phyloP scores from a whole-genome alignment of 371 early-diverging fungal genomes.

The Amoeboradix gromovi region DNA sequence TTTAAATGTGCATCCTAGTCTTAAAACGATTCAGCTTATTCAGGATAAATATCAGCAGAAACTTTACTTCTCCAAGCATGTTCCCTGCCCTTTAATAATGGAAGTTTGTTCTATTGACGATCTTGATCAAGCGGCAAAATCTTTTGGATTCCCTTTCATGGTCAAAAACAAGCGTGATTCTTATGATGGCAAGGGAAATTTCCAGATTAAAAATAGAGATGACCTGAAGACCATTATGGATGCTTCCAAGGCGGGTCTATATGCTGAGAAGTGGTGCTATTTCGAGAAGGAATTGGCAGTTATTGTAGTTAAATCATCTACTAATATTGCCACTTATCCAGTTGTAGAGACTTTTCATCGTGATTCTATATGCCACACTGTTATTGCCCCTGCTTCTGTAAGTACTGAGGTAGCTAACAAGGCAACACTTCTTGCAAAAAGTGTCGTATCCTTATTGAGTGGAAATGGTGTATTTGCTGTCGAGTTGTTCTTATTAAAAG shows the following conservation, averaged over 20 bases:
- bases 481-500: constrained; percentile 66
- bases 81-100: constrained; percentile 17
- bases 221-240: constrained; percentile 31
- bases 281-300: constrained; percentile 74
- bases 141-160: constrained; percentile 70
- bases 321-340: constrained; percentile 51
- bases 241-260: constrained; percentile 24
- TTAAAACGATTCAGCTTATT: constrained; percentile 47
- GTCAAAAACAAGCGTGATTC: constrained; percentile 66
- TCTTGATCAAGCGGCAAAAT: constrained; percentile 15
- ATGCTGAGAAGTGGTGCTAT: constrained; percentile 73
- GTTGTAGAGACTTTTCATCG: constrained; percentile 80
- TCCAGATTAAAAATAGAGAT: constrained; percentile 27
- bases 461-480: constrained; percentile 83
- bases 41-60: constrained; percentile 88
- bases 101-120: constrained; percentile 29
- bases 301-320: constrained; percentile 64
- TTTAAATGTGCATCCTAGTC: constrained; percentile 33
- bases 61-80: constrained; percentile 23
- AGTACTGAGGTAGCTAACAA: constrained; percentile 32
- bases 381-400: constrained; percentile 76
- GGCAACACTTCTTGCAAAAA: constrained; percentile 46
- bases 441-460: constrained; percentile 41
- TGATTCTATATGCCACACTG: constrained; percentile 72
- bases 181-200: constrained; percentile 70